These are phyloP conservation scores for Trypanosoma conorhini DNA, from an alignment of 208 protist genomes.

Conservation along the genomic window DNA sequence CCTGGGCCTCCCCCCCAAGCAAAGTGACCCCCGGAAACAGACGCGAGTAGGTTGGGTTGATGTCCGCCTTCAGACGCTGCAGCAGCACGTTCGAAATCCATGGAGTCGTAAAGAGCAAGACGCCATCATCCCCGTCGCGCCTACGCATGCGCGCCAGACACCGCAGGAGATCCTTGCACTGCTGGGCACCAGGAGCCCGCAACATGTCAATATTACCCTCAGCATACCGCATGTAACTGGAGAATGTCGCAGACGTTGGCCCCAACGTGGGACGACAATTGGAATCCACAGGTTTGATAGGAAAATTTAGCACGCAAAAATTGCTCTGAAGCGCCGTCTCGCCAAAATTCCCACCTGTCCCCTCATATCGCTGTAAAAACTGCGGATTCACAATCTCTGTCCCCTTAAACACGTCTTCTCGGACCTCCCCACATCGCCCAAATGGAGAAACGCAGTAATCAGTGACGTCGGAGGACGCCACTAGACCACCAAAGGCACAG, in stretches of 20 bases:
- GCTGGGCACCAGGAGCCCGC: not conserved
- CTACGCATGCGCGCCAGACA: not conserved
- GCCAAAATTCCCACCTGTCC: conserved; percentile 27
- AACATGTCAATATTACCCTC: conserved; percentile 17
- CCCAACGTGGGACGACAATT: not conserved
- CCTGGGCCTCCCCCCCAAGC: conserved; percentile 9
- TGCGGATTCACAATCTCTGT: conserved; percentile 34
- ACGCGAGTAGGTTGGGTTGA: conserved; percentile 2
- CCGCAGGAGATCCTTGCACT: conserved; percentile 16
- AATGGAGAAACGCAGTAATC: conserved; percentile 76
- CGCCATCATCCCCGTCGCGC: not conserved
- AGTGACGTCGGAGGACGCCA: conserved; percentile 3
- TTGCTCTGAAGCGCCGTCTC: conserved; percentile 29
- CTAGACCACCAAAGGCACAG: conserved; percentile 72
- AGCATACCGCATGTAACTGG: conserved; percentile 1
- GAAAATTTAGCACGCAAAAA: not conserved
- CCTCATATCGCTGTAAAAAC: conserved; percentile 45
- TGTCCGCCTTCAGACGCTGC: conserved; percentile 10
- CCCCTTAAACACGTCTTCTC: conserved; percentile 27
- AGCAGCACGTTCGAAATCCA: conserved; percentile 21
- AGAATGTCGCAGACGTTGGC: not conserved
- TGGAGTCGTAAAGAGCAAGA: conserved; percentile 19
- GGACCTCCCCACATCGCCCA: conserved; percentile 54
- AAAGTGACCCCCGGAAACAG: conserved; percentile 11
- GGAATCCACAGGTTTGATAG: not conserved